Evolutionary conservation across 1,284 basidiomycete species (phyloP).

Genomic region (Anthracocystis setariae): DNA sequence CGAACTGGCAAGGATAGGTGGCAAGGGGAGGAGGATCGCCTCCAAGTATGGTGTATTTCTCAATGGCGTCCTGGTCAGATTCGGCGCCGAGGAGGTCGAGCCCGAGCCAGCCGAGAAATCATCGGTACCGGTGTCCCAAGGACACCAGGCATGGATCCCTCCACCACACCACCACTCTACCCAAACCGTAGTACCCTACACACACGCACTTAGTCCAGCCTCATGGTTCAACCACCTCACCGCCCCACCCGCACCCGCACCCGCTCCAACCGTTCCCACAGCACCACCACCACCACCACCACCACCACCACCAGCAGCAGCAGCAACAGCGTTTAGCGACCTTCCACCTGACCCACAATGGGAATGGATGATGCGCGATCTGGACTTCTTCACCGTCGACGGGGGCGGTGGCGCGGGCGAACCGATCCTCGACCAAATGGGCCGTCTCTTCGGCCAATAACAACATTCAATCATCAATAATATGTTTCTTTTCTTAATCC

Average conservation of each 20-base stretch:
- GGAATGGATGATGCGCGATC: conserved; percentile 49
- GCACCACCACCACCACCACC: not conserved
- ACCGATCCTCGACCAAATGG: conserved; percentile 49
- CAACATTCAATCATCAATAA: too few species aligned
- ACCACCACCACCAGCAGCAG: not conserved
- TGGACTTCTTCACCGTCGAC: conserved; percentile 39
- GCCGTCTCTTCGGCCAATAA: conserved; percentile 22
- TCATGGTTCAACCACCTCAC: conserved; percentile 17
- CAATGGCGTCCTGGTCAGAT: conserved; percentile 16
- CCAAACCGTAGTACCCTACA: not conserved
- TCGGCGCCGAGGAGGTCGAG: not conserved
- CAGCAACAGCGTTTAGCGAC: too few species aligned
- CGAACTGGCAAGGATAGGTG: conserved; percentile 20
- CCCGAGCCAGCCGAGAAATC: not conserved
- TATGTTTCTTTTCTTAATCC: too few species aligned
- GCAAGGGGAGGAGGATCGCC: conserved; percentile 12
- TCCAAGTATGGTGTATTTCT: conserved; percentile 32
- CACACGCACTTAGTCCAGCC: conserved; percentile 9
- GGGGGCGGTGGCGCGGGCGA: conserved; percentile 42
- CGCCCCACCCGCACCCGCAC: too few species aligned
- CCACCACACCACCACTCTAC: conserved; percentile 2
- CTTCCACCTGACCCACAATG: conserved; percentile 15
- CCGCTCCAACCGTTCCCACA: too few species aligned
- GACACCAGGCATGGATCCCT: not conserved
- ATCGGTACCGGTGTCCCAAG: not conserved